These are phyloP conservation scores for Wickerhamomyces bovis DNA, from an alignment of 805 yeast genomes.

Conservation along the genomic window DNA sequence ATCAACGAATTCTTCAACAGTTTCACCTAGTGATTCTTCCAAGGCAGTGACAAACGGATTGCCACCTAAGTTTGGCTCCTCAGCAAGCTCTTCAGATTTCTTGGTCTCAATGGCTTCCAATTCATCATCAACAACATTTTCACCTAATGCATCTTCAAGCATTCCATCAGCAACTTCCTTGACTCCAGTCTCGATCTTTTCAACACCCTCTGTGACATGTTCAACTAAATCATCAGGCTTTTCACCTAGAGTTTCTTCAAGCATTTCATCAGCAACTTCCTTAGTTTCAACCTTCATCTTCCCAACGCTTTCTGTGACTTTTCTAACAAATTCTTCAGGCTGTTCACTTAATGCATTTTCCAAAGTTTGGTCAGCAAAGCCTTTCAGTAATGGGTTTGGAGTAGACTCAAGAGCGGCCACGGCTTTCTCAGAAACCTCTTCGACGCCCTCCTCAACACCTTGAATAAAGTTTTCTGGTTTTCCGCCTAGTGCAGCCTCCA, in stretches of 20 bases:
- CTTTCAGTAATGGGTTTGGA: not conserved
- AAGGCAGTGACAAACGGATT: constrained; percentile 10
- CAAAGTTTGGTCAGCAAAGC: not conserved
- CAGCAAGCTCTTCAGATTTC: not conserved
- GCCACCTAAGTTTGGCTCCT: not conserved
- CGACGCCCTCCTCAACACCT: not conserved
- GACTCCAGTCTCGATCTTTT: not conserved
- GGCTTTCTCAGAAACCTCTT: not conserved
- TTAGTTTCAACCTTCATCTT: not conserved
- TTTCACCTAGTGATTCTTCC: constrained; percentile 13
- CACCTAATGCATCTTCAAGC: constrained; percentile 12
- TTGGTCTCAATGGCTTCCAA: not conserved
- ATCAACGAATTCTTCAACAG: constrained; percentile 6
- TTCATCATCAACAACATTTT: constrained; percentile 4
- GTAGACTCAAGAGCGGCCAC: not conserved
- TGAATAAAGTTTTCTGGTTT: constrained; percentile 1
- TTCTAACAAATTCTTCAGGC: constrained; percentile 1
- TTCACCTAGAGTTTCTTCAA: constrained; percentile 11
- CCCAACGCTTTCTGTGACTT: not conserved
- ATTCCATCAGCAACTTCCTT: constrained; percentile 3
- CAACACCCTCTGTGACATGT: not conserved
- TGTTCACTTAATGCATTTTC: constrained; percentile 1
- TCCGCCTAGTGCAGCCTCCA: constrained; percentile 1
- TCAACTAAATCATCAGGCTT: constrained; percentile 1
- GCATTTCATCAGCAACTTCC: constrained; percentile 5